Conservation (phyloP, 73 alveolate species). For the Diophrys appendiculata region DNA sequence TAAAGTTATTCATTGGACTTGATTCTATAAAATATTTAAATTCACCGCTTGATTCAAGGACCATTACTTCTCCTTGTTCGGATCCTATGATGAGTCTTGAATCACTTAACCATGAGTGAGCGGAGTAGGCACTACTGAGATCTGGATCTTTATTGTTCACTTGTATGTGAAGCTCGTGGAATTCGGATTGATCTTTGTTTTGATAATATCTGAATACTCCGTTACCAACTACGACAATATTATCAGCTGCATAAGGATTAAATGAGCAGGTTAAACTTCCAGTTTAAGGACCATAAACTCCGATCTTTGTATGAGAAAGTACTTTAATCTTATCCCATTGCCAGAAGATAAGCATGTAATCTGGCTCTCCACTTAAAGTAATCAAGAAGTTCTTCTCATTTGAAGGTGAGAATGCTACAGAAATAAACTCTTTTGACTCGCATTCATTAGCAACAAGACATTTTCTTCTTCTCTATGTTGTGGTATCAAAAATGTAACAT, state of each 20-base stretch:
- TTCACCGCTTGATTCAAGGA: slow-evolving; percentile 39
- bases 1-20: slow-evolving; percentile 56
- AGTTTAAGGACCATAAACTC: not conserved
- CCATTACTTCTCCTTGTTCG: slow-evolving; percentile 55
- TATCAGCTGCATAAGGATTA: slow-evolving; percentile 51
- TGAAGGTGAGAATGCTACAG: slow-evolving; percentile 75
- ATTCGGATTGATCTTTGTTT: slow-evolving; percentile 47
- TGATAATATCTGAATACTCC: slow-evolving; percentile 63
- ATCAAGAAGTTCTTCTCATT: slow-evolving; percentile 67
- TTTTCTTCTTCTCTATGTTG: slow-evolving; percentile 2
- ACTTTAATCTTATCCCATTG: slow-evolving; percentile 73
- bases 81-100: slow-evolving; percentile 42
- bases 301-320: slow-evolving; percentile 22
- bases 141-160: slow-evolving; percentile 25
- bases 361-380: slow-evolving; percentile 76
- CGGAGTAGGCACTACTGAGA: slow-evolving; percentile 19
- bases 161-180: slow-evolving; percentile 47
- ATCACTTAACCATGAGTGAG: slow-evolving; percentile 55
- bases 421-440: slow-evolving; percentile 69
- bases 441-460: slow-evolving; percentile 16
- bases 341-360: slow-evolving; percentile 75
- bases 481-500: not conserved
- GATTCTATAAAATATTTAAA: slow-evolving; percentile 31
- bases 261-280: slow-evolving; percentile 52
- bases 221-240: slow-evolving; percentile 64